Evolutionary conservation across 176 grass and related monocot genomes (phyloP), one percentile per base, ranked within the genome.

Genomic region (Oryza rufipogon): DNA sequence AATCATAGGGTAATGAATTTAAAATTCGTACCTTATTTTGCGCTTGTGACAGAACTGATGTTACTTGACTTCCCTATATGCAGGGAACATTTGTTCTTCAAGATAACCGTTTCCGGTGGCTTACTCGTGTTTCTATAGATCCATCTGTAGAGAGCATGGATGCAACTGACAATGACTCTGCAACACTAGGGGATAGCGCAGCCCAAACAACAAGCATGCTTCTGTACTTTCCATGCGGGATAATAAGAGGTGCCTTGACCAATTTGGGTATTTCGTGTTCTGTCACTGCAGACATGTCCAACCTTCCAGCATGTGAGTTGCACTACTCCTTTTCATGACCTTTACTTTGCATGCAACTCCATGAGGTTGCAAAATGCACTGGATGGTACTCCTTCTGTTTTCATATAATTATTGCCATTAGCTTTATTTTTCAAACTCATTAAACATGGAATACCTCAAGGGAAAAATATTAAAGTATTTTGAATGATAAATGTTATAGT

Each of bases 81-180:
- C 77, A 98, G 96, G 96, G 96, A 36, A 98, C 96, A 7, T 98
- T 98, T 87, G 96, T 98, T 73, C 88, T 98, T 85, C 93, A 95
- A 90, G 96, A 98, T 85, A 95, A 94, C 74, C 77, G 34, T 66
- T 95, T 98, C 70, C 85, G 86, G 30, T 98, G 96, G 96, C 93
- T 98, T 79, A 92, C 91, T 51, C 87, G 85, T 66, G 84, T 93
- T 86, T 98, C 93, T 39, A 68, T 95, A 56, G 89, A 93, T 84
- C 86, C 89, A 64, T 70, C 89, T 38, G 51, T 63, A 23, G 93
- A 93, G 42, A 89, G 64, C 70, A 65, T 32, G 32, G 93, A 95
- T 66, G 77, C 81, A 85, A 23, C 73, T 56, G 91, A 93, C 32
- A 87, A 78, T n/a, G 90, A 92, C 74, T 85, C 92, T 70, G 66